Evolutionary conservation across 208 protist genomes (phyloP).

Genomic region (Blechomonas ayalai): DNA sequence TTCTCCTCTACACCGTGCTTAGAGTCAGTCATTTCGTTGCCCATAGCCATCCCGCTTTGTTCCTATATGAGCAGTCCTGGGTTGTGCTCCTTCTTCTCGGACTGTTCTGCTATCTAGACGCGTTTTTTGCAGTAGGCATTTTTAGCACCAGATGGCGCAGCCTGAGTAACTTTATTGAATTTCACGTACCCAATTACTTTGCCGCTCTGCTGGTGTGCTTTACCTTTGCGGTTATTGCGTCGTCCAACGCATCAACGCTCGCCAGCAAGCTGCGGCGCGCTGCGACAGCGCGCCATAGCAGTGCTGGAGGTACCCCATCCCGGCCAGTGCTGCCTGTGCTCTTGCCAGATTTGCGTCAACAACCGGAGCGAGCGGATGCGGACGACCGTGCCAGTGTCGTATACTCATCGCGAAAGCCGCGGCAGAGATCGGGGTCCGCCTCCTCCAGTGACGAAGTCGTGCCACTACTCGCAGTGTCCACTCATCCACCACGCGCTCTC

Average conservation of each 20-base stretch:
- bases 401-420: too few species aligned
- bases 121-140: conserved; percentile 47
- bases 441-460: too few species aligned
- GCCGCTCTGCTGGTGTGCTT: conserved; percentile 47
- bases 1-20: conserved; percentile 33
- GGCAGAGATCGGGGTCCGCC: too few species aligned
- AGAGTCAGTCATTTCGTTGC: conserved; percentile 42
- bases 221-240: conserved; percentile 45
- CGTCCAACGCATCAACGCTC: conserved; percentile 4
- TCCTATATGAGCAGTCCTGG: conserved; percentile 60
- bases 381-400: too few species aligned
- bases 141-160: conserved; percentile 2
- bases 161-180: conserved; percentile 50
- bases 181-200: conserved; percentile 69
- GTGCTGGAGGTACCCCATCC: too few species aligned
- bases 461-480: too few species aligned
- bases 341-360: too few species aligned
- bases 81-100: conserved; percentile 34
- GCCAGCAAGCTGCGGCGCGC: neutral
- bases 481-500: too few species aligned
- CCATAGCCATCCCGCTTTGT: too few species aligned
- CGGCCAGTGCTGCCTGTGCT: too few species aligned
- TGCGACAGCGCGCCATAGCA: too few species aligned
- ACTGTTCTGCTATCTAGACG: conserved; percentile 57
- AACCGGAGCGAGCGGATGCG: too few species aligned